A percentile compares a stretch with the other conserved stretches of the same genome.
Conservation (phyloP, 192 early-diverging fungal species). For the Cladochytrium replicatum region DNA sequence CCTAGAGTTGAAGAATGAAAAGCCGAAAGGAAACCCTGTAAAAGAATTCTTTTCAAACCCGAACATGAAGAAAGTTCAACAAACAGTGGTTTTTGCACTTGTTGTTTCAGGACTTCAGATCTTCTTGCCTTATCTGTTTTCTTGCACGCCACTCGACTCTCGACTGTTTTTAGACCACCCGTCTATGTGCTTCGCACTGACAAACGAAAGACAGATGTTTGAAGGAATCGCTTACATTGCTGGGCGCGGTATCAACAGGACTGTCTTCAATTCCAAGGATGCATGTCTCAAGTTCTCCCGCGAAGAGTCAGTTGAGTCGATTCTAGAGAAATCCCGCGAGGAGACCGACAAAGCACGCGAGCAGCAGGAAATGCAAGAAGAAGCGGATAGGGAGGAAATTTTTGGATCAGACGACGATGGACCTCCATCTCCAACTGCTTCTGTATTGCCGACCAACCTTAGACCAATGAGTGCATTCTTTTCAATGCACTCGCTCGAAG, state of each 20-base stretch:
- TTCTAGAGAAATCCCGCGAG: not conserved
- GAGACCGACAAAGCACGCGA: too few species aligned
- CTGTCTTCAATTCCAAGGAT: not conserved
- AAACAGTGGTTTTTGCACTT: not conserved
- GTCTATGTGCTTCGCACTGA: not conserved
- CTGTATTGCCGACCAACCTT: not conserved
- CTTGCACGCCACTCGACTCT: constrained; percentile 1
- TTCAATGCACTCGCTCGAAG: not conserved
- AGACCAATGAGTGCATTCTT: not conserved
- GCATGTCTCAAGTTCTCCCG: not conserved
- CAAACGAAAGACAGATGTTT: not conserved
- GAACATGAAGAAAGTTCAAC: not conserved
- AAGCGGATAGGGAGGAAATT: not conserved
- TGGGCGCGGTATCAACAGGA: not conserved
- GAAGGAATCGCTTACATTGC: not conserved
- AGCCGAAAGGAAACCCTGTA: too few species aligned
- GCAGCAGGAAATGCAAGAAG: not conserved
- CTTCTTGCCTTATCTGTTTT: constrained; percentile 1
- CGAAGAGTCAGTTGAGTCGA: not conserved
- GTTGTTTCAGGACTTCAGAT: not conserved
- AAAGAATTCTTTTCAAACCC: too few species aligned
- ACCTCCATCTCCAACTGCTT: not conserved
- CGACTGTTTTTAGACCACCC: not conserved
- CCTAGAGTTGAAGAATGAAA: too few species aligned
- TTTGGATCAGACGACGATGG: not conserved